Evolutionary conservation across 108 stramenopile genomes (phyloP), one percentile per base, ranked within the genome.

Genomic region (Phaeodactylum tricornutum): DNA sequence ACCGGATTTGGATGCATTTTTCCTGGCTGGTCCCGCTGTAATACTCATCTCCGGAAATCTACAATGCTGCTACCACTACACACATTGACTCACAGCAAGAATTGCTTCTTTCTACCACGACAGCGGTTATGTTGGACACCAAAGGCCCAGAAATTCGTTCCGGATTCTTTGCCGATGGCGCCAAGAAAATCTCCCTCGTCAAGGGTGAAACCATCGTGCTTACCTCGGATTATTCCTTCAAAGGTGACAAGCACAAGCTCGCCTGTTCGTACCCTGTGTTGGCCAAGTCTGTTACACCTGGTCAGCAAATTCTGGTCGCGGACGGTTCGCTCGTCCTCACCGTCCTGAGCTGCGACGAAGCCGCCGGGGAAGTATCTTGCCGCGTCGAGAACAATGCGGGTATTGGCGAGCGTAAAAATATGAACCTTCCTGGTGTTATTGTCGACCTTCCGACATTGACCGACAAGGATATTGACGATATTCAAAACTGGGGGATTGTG

Each of bases 391-490:
- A 94, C 72, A 79, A 79, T 54, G 75, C 66, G 49, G 47, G 64
- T 39, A 87, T 96, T 36, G 85, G 92, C 24, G 90, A 96, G 70
- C 84, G 96, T 30, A 98, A 98, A 71, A 97, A 97, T 75, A 95
- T 99, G 95, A 98, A 97, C 72, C 72, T 99, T 38, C 99, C 99
- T 17, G 99, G 99, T 30, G 95, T 95, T 16, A 61, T 87, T 24
- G 93, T 99, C 24, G 92, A 96, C 53, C 71, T 99, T 11, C 98
- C 98, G 1, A 95, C 96, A 17, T 60, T 99, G 21, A 96, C 84
- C 37, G 89, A 86, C 28, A 94, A 94, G 70, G 94, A 95, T 63
- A 64, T 88, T 31, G 60, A 74, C 43, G 94, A 95, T 57, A 88
- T 93, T 50, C 51, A 62, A 25, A 73, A 89, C 19, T 95, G 71